These are phyloP conservation scores for Gentiana dahurica DNA, from an alignment of 257 asterid species.

Conservation along the genomic window DNA sequence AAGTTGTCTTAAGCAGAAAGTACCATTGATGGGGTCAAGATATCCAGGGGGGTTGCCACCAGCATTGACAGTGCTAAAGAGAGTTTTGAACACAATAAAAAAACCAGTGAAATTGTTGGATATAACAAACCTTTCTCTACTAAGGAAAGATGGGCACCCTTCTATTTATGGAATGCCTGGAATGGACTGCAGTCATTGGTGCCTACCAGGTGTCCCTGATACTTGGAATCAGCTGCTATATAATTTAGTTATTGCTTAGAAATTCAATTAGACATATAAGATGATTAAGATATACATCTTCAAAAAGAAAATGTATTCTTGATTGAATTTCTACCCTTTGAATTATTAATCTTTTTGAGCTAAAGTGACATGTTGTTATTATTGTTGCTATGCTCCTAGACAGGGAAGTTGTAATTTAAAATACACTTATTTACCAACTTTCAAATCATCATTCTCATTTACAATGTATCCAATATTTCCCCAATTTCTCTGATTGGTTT, in stretches of 20 bases:
- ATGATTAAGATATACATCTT: too few relatives aligned
- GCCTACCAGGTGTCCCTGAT: constrained; percentile 86
- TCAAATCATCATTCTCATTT: too few relatives aligned
- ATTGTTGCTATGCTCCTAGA: too few relatives aligned
- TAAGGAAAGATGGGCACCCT: constrained; percentile 90
- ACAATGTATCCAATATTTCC: too few relatives aligned
- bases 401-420: too few relatives aligned
- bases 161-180: constrained; percentile 53
- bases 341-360: too few relatives aligned
- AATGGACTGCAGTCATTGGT: constrained; percentile 94
- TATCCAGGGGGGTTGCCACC: constrained; percentile 70
- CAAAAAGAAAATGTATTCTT: too few relatives aligned
- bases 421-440: too few relatives aligned
- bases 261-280: background rate
- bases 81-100: constrained; percentile 38
- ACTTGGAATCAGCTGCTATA: constrained; percentile 73
- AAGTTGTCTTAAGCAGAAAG: constrained; percentile 39
- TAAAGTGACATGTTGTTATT: too few relatives aligned
- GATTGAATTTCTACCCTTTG: too few relatives aligned
- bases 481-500: too few relatives aligned
- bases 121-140: constrained; percentile 54
- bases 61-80: constrained; percentile 45
- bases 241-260: constrained; percentile 27
- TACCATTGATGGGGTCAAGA: constrained; percentile 41
- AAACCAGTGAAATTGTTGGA: constrained; percentile 49